A percentile compares a stretch with the other conserved stretches of the same genome.
These are phyloP conservation scores for Gloeophyllum trabeum DNA, from an alignment of 768 basidiomycete genomes.

Conservation along the genomic window DNA sequence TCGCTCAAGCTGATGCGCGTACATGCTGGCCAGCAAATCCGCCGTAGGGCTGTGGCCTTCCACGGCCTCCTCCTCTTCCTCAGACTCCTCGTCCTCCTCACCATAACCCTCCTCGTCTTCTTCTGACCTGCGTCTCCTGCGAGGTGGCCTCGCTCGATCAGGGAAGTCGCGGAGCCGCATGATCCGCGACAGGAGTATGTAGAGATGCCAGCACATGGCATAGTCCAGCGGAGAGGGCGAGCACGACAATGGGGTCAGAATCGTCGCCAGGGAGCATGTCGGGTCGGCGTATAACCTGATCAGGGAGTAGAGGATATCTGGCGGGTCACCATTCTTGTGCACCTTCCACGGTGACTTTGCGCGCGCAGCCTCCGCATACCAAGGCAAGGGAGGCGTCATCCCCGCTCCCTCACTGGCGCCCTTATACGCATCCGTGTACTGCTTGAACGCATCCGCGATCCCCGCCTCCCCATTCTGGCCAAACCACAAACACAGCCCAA, in stretches of 20 bases:
- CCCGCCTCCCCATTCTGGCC: conserved; percentile 59
- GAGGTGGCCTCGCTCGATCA: conserved; percentile 48
- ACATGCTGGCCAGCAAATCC: conserved; percentile 72
- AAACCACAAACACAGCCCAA: conserved; percentile 90
- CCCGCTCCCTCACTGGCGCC: conserved; percentile 19
- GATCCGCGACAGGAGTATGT: conserved; percentile 75
- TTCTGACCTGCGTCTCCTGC: no score
- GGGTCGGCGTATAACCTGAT: conserved; percentile 72
- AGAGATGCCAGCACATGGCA: conserved; percentile 87
- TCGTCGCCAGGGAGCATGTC: conserved; percentile 53
- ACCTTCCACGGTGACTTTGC: conserved; percentile 26
- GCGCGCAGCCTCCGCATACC: conserved; percentile 31
- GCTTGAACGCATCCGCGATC: conserved; percentile 54
- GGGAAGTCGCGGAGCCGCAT: conserved; percentile 79
- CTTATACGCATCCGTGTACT: conserved; percentile 39
- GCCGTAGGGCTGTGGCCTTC: conserved; percentile 81
- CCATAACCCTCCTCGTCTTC: neutral
- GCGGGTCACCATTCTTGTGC: conserved; percentile 27
- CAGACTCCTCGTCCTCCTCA: conserved; percentile 23
- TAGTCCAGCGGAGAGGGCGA: conserved; percentile 68
- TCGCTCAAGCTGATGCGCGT: conserved; percentile 80
- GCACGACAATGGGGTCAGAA: conserved; percentile 66
- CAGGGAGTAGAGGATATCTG: conserved; percentile 74
- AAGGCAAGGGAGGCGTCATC: conserved; percentile 46
- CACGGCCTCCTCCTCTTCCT: conserved; percentile 32